Evolutionary conservation across 495 filamentous ascomycete genomes (phyloP).

Genomic region (Podospora comata): DNA sequence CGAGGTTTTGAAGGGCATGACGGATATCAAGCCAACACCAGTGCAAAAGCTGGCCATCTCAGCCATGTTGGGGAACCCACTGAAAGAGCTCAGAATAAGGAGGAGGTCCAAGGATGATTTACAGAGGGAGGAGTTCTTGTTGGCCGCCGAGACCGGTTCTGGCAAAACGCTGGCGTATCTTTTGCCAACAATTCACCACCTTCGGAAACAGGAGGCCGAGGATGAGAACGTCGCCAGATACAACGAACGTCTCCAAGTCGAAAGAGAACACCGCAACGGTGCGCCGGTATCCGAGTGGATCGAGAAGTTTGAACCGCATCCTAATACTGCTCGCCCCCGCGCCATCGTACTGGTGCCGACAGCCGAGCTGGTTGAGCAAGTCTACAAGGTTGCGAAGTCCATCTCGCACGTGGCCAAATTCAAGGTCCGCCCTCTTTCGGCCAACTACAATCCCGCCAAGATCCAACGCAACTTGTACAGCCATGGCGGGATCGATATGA

Average conservation of each 20-base stretch:
- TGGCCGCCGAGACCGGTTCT: conserved; percentile 95
- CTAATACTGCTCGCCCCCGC: conserved; percentile 70
- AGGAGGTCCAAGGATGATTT: conserved; percentile 2
- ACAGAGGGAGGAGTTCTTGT: conserved; percentile 69
- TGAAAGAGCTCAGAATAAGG: conserved; percentile 15
- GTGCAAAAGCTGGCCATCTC: conserved; percentile 89
- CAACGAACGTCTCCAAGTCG: conserved; percentile 43
- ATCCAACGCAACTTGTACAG: conserved; percentile 84
- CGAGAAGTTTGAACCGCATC: conserved; percentile 58
- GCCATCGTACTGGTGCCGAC: conserved; percentile 91
- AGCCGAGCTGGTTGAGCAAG: conserved; percentile 87
- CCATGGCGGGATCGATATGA: conserved; percentile 75
- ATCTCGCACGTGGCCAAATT: conserved; percentile 81
- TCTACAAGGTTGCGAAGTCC: conserved; percentile 71
- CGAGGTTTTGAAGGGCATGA: conserved; percentile 68
- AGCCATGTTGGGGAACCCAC: conserved; percentile 53
- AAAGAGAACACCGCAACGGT: conserved; percentile 47
- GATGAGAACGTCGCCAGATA: conserved; percentile 56
- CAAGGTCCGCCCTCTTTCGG: conserved; percentile 74
- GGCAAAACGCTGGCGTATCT: conserved; percentile 95
- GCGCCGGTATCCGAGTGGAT: conserved; percentile 47
- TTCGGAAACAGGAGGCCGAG: conserved; percentile 71
- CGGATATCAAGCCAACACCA: conserved; percentile 73
- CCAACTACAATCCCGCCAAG: conserved; percentile 67
- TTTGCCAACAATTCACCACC: conserved; percentile 71